A percentile compares a stretch with the other conserved stretches of the same genome.
Conservation (phyloP, 305 asterid genomes). For the Ruellia speciosa region DNA sequence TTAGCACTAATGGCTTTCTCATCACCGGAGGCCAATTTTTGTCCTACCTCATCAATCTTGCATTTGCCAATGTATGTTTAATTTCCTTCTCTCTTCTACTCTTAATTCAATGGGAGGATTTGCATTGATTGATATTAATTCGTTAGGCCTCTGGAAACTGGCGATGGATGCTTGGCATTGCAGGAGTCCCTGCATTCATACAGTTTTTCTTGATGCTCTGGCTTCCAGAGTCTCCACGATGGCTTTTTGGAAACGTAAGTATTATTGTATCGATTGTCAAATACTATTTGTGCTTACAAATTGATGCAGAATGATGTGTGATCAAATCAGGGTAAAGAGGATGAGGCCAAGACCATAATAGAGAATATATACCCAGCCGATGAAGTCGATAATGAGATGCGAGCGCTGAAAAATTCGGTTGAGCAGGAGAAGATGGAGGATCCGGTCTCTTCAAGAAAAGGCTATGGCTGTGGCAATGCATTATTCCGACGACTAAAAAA, state of each 20-base stretch:
- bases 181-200: conserved; percentile 45
- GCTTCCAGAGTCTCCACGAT: conserved; percentile 71
- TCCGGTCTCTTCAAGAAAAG: no score
- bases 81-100: background rate
- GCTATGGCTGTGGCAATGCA: conserved; percentile 26
- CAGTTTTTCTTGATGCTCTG: conserved; percentile 50
- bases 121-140: no score
- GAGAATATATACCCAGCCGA: conserved; percentile 71
- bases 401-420: no score
- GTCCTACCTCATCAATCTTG: conserved; percentile 50
- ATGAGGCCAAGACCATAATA: conserved; percentile 58
- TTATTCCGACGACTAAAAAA: conserved; percentile 27
- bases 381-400: no score
- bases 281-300: background rate
- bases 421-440: conserved; percentile 41
- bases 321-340: conserved; percentile 37
- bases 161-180: conserved; percentile 79
- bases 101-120: no score
- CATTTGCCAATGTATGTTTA: conserved; percentile 41
- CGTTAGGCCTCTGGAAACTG: conserved; percentile 50
- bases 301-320: background rate
- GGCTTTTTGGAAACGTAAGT: conserved; percentile 50
- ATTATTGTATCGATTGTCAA: background rate
- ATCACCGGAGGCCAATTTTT: conserved; percentile 62
- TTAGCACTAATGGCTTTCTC: conserved; percentile 58